Percentiles rank a stretch among this genome's conserved stretches.
phyloP scores from a whole-genome alignment of 192 early-diverging fungal genomes.

The Entomortierella lignicola region DNA sequence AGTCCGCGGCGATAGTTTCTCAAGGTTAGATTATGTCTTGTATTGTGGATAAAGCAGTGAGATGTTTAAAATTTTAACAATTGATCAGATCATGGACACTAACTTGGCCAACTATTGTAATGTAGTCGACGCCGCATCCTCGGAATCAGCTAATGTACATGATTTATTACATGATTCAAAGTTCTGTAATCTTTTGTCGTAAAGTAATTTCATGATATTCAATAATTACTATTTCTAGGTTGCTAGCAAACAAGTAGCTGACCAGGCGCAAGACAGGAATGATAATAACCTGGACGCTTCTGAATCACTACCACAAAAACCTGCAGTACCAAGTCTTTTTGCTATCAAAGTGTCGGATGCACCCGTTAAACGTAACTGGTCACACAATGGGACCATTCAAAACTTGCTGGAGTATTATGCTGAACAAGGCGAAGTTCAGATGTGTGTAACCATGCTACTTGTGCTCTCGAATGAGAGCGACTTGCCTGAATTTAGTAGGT shows the following conservation, averaged over 20 bases:
- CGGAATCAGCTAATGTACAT: not conserved
- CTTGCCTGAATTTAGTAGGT: constrained; percentile 34
- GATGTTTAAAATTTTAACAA: too few species aligned
- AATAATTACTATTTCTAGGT: not conserved
- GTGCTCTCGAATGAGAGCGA: constrained; percentile 64
- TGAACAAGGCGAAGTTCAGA: constrained; percentile 84
- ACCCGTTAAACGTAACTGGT: constrained; percentile 50
- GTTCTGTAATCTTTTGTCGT: too few species aligned
- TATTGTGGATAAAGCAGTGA: too few species aligned
- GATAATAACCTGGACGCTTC: constrained; percentile 15
- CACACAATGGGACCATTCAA: constrained; percentile 60
- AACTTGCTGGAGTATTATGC: constrained; percentile 78
- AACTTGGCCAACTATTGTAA: not conserved
- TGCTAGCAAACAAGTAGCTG: not conserved
- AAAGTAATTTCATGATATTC: too few species aligned
- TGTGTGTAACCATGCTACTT: constrained; percentile 77
- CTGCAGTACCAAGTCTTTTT: constrained; percentile 38
- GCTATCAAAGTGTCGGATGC: constrained; percentile 53
- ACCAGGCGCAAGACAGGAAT: not conserved
- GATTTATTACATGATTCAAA: too few species aligned
- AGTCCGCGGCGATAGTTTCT: constrained; percentile 24
- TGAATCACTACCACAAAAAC: constrained; percentile 2
- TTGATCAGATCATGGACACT: not conserved
- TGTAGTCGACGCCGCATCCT: constrained; percentile 3
- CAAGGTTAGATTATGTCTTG: constrained; percentile 15